Percentiles rank a stretch among this genome's conserved stretches.
Evolutionary conservation across 1,139 yeast species (phyloP).

Genomic region (Pichia norvegensis): DNA sequence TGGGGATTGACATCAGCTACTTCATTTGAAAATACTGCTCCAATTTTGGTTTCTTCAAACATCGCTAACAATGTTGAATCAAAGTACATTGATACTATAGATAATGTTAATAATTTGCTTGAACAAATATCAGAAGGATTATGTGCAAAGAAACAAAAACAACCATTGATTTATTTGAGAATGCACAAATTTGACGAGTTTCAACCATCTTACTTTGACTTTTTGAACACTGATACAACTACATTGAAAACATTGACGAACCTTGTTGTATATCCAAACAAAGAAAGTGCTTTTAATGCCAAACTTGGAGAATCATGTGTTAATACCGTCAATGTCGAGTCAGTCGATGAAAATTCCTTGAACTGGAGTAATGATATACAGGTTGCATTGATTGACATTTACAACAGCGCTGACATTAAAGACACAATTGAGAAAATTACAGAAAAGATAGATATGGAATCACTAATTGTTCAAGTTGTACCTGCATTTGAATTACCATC

Average conservation of each 20-base stretch:
- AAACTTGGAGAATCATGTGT: constrained; percentile 12
- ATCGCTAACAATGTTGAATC: background rate
- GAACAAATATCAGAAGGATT: constrained; percentile 6
- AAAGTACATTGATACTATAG: constrained; percentile 3
- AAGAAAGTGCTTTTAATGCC: background rate
- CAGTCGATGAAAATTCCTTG: background rate
- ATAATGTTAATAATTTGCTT: constrained; percentile 3
- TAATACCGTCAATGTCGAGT: background rate
- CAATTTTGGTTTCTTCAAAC: constrained; percentile 12
- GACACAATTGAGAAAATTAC: constrained; percentile 10
- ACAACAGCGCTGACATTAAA: constrained; percentile 10
- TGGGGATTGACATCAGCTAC: constrained; percentile 2
- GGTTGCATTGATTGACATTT: constrained; percentile 13
- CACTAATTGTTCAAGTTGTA: constrained; percentile 26
- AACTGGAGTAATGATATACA: background rate
- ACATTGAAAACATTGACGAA: constrained; percentile 8
- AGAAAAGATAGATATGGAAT: constrained; percentile 6
- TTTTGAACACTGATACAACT: constrained; percentile 2
- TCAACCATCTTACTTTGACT: constrained; percentile 10
- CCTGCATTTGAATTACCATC: constrained; percentile 21
- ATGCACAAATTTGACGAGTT: constrained; percentile 17
- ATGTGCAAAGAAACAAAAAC: constrained; percentile 5
- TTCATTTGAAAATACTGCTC: constrained; percentile 24
- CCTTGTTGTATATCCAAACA: constrained; percentile 19
- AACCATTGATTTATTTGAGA: constrained; percentile 12